Percentiles rank a stretch among this genome's conserved stretches.
Evolutionary conservation across 768 basidiomycete species (phyloP).

Genomic region (Leccinum obscurum): DNA sequence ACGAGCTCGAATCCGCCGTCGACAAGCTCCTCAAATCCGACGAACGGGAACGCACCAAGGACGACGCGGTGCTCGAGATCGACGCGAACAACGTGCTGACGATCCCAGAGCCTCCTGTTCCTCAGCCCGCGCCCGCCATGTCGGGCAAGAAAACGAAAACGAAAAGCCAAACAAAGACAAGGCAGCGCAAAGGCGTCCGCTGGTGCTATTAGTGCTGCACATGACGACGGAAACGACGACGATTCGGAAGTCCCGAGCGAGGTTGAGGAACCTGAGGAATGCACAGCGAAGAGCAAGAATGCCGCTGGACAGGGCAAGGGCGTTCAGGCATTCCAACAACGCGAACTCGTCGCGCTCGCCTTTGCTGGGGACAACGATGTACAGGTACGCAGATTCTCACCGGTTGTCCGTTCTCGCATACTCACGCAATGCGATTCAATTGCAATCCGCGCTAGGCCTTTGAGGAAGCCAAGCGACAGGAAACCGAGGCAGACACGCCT

Average conservation of each 20-base stretch:
- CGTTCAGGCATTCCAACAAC: constrained; percentile 78
- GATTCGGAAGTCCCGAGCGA: constrained; percentile 64
- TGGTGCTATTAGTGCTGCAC: constrained; percentile 1
- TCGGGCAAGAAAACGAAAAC: constrained; percentile 15
- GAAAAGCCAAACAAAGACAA: constrained; percentile 13
- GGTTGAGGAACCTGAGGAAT: constrained; percentile 64
- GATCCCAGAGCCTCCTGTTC: constrained; percentile 16
- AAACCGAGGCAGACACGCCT: constrained; percentile 77
- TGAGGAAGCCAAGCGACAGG: constrained; percentile 75
- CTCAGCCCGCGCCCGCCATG: neutral
- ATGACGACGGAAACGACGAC: constrained; percentile 29
- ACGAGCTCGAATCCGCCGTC: constrained; percentile 81
- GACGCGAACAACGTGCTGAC: constrained; percentile 32
- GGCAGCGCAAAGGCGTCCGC: constrained; percentile 4
- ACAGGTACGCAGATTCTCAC: constrained; percentile 51
- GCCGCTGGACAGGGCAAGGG: constrained; percentile 30
- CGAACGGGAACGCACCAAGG: constrained; percentile 57
- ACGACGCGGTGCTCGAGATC: constrained; percentile 83
- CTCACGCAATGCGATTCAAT: constrained; percentile 5
- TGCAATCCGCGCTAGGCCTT: constrained; percentile 61
- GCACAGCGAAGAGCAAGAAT: constrained; percentile 44
- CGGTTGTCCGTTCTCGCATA: neutral
- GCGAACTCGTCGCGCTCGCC: constrained; percentile 89
- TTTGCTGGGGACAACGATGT: constrained; percentile 98
- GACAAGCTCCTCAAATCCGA: constrained; percentile 75